These are phyloP conservation scores for Hirsutella minnesotensis DNA, from an alignment of 2,329 filamentous ascomycete species.

Conservation along the genomic window DNA sequence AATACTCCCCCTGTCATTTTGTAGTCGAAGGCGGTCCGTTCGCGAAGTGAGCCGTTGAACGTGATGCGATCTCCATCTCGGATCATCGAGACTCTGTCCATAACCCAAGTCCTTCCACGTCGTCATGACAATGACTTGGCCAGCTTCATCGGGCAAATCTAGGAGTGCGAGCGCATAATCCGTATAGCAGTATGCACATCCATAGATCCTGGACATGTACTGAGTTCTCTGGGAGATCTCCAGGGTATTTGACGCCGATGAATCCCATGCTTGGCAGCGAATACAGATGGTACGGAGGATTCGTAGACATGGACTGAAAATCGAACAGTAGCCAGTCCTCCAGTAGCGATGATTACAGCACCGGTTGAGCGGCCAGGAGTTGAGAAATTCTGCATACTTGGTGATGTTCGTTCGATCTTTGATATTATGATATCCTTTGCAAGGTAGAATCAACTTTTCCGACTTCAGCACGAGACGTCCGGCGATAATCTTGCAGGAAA, in stretches of 20 bases:
- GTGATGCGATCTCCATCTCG: not conserved
- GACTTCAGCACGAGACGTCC: not conserved
- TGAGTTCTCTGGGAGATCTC: not conserved
- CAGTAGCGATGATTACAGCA: too few relatives aligned
- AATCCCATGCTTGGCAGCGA: not conserved
- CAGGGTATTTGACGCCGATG: not conserved
- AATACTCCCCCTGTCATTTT: too few relatives aligned
- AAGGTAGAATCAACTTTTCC: not conserved
- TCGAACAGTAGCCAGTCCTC: too few relatives aligned
- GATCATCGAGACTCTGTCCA: not conserved
- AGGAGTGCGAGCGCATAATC: not conserved
- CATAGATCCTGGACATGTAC: not conserved
- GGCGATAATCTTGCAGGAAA: not conserved
- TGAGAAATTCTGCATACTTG: not conserved
- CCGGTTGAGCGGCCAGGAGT: not conserved
- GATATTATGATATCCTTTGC: not conserved
- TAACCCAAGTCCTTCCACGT: not conserved
- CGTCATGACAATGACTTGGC: not conserved
- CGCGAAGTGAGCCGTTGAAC: too few relatives aligned
- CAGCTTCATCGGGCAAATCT: not conserved
- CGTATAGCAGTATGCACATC: not conserved
- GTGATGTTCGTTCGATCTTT: not conserved
- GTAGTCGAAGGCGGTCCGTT: too few relatives aligned
- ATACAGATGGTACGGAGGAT: too few relatives aligned
- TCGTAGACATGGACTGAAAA: too few relatives aligned